phyloP scores from a whole-genome alignment of 1,284 basidiomycete species.

The Meripilus lineatus region DNA sequence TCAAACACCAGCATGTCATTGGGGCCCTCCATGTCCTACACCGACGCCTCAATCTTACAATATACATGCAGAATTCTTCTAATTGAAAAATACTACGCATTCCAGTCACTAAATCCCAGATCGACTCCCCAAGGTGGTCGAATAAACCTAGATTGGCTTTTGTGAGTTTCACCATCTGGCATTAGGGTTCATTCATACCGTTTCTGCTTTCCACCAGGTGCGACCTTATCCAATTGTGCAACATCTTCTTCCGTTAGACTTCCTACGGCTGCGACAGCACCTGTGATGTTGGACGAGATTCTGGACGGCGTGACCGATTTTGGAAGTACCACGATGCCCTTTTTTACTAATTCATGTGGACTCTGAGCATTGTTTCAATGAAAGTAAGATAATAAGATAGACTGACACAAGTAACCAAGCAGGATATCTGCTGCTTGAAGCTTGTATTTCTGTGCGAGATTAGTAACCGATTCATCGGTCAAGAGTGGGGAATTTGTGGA shows the following conservation, averaged over 20 bases:
- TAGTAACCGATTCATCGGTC: constrained; percentile 58
- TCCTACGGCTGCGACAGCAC: constrained; percentile 41
- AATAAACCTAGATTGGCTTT: constrained; percentile 1
- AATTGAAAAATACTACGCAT: not conserved
- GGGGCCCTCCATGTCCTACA: too few species aligned
- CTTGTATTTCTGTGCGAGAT: constrained; percentile 59
- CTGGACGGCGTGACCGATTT: constrained; percentile 76
- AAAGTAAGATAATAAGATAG: constrained; percentile 9
- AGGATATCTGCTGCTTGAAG: constrained; percentile 59
- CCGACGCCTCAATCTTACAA: too few species aligned
- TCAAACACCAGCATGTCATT: too few species aligned
- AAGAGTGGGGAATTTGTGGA: constrained; percentile 70
- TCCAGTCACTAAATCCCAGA: constrained; percentile 2
- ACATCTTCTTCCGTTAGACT: constrained; percentile 60
- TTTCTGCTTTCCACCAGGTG: constrained; percentile 62
- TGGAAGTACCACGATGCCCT: constrained; percentile 63
- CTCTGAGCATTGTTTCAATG: not conserved
- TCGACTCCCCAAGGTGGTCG: constrained; percentile 4
- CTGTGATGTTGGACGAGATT: constrained; percentile 66
- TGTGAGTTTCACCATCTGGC: not conserved
- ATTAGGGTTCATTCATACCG: not conserved
- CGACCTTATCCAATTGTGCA: constrained; percentile 57
- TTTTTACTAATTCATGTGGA: constrained; percentile 42
- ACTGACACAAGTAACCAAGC: constrained; percentile 61
- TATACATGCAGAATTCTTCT: too few species aligned